Percentiles rank a stretch among this genome's conserved stretches.
Evolutionary conservation across 2,329 filamentous ascomycete genomes (phyloP).

Genomic region (Trichoderma koningiopsis): DNA sequence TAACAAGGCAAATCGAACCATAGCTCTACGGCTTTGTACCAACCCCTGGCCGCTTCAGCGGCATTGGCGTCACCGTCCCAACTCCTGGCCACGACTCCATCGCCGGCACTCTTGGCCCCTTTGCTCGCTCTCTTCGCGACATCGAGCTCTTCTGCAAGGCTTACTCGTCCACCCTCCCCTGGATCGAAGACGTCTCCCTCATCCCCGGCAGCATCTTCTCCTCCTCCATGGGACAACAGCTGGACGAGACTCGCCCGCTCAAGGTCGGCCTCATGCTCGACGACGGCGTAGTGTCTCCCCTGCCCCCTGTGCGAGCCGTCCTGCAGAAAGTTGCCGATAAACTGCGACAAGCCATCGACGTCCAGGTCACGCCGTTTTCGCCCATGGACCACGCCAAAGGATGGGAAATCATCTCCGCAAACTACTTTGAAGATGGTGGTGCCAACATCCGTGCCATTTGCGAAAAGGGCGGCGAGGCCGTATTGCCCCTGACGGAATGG

Average conservation of each 20-base stretch:
- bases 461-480: slow-evolving; percentile 78
- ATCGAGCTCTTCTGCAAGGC: slow-evolving; percentile 32
- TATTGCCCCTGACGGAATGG: slow-evolving; percentile 34
- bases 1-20: neutral
- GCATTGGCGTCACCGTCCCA: slow-evolving; percentile 90
- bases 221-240: slow-evolving; percentile 6
- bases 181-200: slow-evolving; percentile 91
- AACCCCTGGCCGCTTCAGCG: slow-evolving; percentile 76
- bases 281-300: slow-evolving; percentile 80
- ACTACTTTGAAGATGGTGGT: slow-evolving; percentile 85
- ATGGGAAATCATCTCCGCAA: slow-evolving; percentile 94
- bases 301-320: slow-evolving; percentile 81
- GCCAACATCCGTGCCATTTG: slow-evolving; percentile 73
- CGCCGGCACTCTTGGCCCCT: slow-evolving; percentile 69
- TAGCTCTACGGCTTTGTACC: slow-evolving; percentile 48
- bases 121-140: slow-evolving; percentile 21
- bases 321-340: slow-evolving; percentile 97
- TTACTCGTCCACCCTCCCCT: slow-evolving; percentile 59
- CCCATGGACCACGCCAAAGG: slow-evolving; percentile 60
- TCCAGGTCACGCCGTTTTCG: slow-evolving; percentile 69
- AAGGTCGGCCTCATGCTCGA: slow-evolving; percentile 99
- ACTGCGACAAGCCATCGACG: slow-evolving; percentile 80
- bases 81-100: slow-evolving; percentile 88
- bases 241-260: slow-evolving; percentile 51
- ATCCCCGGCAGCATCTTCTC: slow-evolving; percentile 59